Conservation (phyloP, 2,329 filamentous ascomycete species). For the Paracamarosporium sp. region DNA sequence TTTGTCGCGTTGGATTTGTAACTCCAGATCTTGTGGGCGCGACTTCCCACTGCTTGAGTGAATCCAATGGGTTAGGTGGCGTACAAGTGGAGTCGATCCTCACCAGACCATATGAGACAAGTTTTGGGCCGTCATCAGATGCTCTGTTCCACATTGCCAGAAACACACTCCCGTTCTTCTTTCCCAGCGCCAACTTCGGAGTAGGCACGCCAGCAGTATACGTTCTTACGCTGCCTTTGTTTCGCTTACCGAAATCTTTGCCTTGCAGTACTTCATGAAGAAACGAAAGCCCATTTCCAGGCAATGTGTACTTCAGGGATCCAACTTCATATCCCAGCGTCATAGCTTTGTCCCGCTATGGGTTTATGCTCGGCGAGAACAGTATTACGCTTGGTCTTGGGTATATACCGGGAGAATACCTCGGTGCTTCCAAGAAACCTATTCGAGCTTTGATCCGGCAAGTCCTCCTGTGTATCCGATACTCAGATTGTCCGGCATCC, state of each 20-base stretch:
- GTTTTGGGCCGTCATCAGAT: too few relatives aligned
- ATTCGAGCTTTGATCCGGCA: too few relatives aligned
- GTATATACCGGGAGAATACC: too few relatives aligned
- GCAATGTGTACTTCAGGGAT: neutral
- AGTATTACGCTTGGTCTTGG: neutral
- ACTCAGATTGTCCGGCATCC: neutral
- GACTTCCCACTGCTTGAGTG: too few relatives aligned
- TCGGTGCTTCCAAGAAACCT: too few relatives aligned
- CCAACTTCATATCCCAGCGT: neutral
- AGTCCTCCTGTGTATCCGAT: neutral
- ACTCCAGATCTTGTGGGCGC: too few relatives aligned
- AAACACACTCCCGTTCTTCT: neutral
- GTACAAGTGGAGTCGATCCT: too few relatives aligned
- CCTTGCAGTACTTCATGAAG: neutral
- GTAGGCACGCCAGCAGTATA: neutral
- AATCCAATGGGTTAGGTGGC: too few relatives aligned
- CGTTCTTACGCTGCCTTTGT: neutral
- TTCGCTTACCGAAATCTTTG: neutral
- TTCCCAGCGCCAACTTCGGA: neutral
- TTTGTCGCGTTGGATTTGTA: too few relatives aligned
- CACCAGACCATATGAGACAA: too few relatives aligned
- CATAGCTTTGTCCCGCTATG: neutral
- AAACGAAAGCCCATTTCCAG: neutral
- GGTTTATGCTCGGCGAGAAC: neutral
- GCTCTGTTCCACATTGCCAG: neutral